Conservation (phyloP, 73 alveolate genomes). For the Tetrahymena malaccensis region DNA sequence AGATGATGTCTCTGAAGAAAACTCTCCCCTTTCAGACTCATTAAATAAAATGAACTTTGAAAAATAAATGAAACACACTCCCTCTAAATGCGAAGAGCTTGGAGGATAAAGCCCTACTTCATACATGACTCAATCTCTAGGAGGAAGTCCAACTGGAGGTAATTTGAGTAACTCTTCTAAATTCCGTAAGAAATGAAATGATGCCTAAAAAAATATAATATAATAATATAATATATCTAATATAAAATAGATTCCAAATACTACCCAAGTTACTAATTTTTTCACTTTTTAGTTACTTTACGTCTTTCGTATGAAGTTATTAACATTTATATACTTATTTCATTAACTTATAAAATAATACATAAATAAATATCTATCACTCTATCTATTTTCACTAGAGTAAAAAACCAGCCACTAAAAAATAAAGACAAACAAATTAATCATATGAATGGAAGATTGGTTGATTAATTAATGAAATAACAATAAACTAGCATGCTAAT, state of each 20-base stretch:
- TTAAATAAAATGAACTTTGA: not conserved
- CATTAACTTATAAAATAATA: not conserved
- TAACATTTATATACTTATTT: not conserved
- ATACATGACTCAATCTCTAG: not conserved
- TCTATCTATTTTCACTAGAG: not conserved
- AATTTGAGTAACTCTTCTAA: not conserved
- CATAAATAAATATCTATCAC: not conserved
- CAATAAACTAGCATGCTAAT: too few relatives aligned
- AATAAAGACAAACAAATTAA: too few relatives aligned
- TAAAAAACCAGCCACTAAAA: not conserved
- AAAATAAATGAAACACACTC: not conserved
- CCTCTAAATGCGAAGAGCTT: not conserved
- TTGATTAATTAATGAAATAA: too few relatives aligned
- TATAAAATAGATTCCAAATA: not conserved
- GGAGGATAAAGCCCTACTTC: not conserved
- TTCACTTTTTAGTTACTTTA: not conserved
- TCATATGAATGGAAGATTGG: too few relatives aligned
- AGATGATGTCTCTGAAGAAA: not conserved
- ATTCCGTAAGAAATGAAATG: not conserved
- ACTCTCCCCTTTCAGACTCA: not conserved
- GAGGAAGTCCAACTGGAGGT: not conserved
- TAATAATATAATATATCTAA: not conserved
- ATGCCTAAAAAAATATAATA: not conserved
- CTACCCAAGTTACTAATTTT: not conserved
- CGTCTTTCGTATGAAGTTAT: not conserved